phyloP scores from a whole-genome alignment of 805 yeast genomes.

The Spathaspora hagerdaliae region DNA sequence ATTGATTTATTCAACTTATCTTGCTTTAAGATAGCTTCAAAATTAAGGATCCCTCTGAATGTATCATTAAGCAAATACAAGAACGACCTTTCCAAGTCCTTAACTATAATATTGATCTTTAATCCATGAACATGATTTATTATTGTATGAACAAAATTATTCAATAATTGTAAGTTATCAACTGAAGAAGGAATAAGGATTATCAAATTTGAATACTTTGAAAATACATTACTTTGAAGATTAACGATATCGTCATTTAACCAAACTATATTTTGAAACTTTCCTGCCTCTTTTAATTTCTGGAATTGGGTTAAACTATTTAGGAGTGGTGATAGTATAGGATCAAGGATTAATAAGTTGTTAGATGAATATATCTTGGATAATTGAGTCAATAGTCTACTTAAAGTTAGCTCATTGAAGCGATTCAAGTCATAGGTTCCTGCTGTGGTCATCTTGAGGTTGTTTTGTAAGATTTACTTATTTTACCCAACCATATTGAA shows the following conservation, averaged over 20 bases:
- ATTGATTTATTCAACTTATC: conserved; percentile 1
- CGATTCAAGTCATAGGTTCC: not conserved
- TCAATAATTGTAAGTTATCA: conserved; percentile 14
- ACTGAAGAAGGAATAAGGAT: conserved; percentile 11
- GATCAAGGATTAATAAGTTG: conserved; percentile 42
- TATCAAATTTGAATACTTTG: conserved; percentile 15
- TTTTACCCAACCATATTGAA: no score
- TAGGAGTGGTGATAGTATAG: conserved; percentile 43
- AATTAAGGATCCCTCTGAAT: conserved; percentile 10
- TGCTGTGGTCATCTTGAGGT: no score
- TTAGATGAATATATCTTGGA: conserved; percentile 20
- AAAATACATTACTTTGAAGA: conserved; percentile 9
- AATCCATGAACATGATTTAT: not conserved
- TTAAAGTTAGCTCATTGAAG: conserved; percentile 16
- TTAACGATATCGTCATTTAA: conserved; percentile 21
- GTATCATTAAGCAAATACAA: conserved; percentile 26
- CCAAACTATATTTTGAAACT: conserved; percentile 49
- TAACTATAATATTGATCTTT: conserved; percentile 26
- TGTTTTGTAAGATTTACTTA: no score
- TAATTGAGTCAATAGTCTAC: conserved; percentile 18
- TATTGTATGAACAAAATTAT: conserved; percentile 4
- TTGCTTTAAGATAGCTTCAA: conserved; percentile 7
- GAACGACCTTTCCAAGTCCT: conserved; percentile 32
- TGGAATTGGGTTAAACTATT: conserved; percentile 56
- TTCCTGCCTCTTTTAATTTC: conserved; percentile 44